Percentiles rank a stretch among this genome's conserved stretches.
phyloP scores from a whole-genome alignment of 2,329 filamentous ascomycete species.

The Nothopassalora personata region DNA sequence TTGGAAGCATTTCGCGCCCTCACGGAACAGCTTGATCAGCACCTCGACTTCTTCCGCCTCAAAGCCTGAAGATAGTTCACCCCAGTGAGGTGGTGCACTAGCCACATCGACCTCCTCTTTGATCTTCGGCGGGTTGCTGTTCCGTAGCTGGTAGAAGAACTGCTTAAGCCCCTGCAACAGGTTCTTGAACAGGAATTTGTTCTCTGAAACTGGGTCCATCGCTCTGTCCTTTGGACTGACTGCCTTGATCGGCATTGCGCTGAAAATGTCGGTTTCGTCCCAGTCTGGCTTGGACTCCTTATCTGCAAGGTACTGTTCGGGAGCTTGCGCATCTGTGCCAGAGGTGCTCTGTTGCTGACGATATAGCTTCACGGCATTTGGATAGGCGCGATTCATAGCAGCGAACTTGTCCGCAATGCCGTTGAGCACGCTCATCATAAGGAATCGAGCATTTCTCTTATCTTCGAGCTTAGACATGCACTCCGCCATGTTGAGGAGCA shows the following conservation, averaged over 20 bases:
- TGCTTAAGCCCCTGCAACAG: constrained; percentile 93
- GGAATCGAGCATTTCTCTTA: constrained; percentile 90
- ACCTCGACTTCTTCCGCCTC: constrained; percentile 95
- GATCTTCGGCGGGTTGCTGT: constrained; percentile 66
- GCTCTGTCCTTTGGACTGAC: constrained; percentile 84
- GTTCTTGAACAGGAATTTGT: constrained; percentile 97
- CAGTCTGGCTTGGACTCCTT: constrained; percentile 78
- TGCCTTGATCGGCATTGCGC: constrained; percentile 91
- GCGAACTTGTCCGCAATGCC: constrained; percentile 98
- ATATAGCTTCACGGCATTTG: constrained; percentile 90
- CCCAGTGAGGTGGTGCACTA: constrained; percentile 83
- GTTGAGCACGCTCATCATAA: constrained; percentile 93
- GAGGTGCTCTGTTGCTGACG: constrained; percentile 59
- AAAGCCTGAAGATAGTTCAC: constrained; percentile 92
- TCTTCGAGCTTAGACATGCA: constrained; percentile 91
- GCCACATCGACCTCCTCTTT: constrained; percentile 62
- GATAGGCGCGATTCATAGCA: constrained; percentile 93
- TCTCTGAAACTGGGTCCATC: constrained; percentile 86
- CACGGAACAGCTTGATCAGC: constrained; percentile 93
- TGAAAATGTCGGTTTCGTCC: constrained; percentile 98
- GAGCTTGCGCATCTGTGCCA: constrained; percentile 41
- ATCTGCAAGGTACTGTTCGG: constrained; percentile 78
- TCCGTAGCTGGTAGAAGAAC: constrained; percentile 89
- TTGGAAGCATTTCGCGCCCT: constrained; percentile 91
- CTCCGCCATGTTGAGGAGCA: constrained; percentile 95